These are phyloP conservation scores for Ambispora gerdemannii DNA, from an alignment of 192 early-diverging fungal species.

Conservation along the genomic window DNA sequence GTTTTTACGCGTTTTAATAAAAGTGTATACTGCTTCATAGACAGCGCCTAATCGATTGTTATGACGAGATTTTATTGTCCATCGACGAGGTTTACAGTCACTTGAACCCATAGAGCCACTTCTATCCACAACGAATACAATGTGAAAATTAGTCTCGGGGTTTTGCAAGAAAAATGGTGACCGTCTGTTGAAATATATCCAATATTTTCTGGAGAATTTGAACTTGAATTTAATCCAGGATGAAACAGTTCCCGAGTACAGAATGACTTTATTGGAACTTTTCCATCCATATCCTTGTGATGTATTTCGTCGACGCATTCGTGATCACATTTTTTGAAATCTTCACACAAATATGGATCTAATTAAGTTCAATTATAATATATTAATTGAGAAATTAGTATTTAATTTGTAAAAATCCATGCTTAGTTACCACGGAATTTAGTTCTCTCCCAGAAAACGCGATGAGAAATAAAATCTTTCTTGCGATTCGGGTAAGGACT, in stretches of 20 bases:
- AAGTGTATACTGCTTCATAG: conserved; percentile 22
- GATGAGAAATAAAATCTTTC: conserved; percentile 26
- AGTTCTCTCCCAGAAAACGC: conserved; percentile 28
- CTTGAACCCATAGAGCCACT: conserved; percentile 22
- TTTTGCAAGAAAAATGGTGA: conserved; percentile 27
- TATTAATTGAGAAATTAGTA: background rate
- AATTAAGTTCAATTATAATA: background rate
- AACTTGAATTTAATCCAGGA: background rate
- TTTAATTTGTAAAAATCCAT: background rate
- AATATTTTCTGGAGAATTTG: background rate
- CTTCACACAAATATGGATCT: conserved; percentile 25
- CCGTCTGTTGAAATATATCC: conserved; percentile 32
- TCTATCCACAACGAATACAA: conserved; percentile 31
- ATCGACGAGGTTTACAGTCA: conserved; percentile 6
- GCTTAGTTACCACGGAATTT: conserved; percentile 27
- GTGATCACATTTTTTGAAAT: conserved; percentile 27
- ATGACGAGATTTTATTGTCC: background rate
- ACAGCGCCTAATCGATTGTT: conserved; percentile 31
- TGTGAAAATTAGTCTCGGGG: conserved; percentile 23
- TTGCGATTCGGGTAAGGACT: conserved; percentile 5
- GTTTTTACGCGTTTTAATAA: conserved; percentile 17
- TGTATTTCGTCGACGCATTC: conserved; percentile 25
- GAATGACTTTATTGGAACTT: background rate
- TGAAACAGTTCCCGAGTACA: conserved; percentile 25
- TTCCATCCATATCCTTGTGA: background rate